A percentile compares a stretch with the other conserved stretches of the same genome.
phyloP scores from a whole-genome alignment of 805 yeast species.

The Hanseniaspora pseudoguilliermondii region DNA sequence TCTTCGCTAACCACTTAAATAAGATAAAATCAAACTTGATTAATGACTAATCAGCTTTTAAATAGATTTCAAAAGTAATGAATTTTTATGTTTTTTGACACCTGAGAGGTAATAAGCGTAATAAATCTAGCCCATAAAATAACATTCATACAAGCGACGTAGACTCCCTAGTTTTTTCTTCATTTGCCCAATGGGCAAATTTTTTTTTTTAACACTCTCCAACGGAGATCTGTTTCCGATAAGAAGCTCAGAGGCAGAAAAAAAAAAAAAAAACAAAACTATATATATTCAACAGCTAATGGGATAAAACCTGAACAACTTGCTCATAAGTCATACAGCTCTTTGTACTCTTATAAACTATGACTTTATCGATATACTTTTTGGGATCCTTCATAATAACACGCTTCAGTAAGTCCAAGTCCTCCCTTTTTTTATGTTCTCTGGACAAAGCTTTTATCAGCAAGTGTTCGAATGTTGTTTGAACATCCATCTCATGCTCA shows the following conservation, averaged over 20 bases:
- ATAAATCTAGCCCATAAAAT: too few relatives aligned
- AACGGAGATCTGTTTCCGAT: not conserved
- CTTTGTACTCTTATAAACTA: conserved; percentile 46
- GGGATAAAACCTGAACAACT: conserved; percentile 18
- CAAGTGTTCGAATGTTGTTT: conserved; percentile 56
- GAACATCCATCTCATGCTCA: conserved; percentile 73
- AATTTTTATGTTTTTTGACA: too few relatives aligned
- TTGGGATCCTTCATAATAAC: conserved; percentile 25
- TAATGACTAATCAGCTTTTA: too few relatives aligned
- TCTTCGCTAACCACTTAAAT: too few relatives aligned
- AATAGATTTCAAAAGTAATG: too few relatives aligned
- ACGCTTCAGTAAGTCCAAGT: conserved; percentile 20
- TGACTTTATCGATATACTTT: conserved; percentile 31
- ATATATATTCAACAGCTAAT: not conserved
- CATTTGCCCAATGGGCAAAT: not conserved
- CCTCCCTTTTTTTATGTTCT: conserved; percentile 12
- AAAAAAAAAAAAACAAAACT: not conserved
- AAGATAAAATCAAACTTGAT: too few relatives aligned
- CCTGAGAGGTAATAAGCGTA: too few relatives aligned
- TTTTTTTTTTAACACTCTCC: not conserved
- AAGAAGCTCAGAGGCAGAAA: not conserved
- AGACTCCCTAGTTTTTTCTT: not conserved
- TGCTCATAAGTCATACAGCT: conserved; percentile 32
- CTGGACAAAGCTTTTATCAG: conserved; percentile 42
- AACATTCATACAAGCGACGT: not conserved